phyloP scores from a whole-genome alignment of 1,284 basidiomycete species.

The Fistulinella cinereoalba region DNA sequence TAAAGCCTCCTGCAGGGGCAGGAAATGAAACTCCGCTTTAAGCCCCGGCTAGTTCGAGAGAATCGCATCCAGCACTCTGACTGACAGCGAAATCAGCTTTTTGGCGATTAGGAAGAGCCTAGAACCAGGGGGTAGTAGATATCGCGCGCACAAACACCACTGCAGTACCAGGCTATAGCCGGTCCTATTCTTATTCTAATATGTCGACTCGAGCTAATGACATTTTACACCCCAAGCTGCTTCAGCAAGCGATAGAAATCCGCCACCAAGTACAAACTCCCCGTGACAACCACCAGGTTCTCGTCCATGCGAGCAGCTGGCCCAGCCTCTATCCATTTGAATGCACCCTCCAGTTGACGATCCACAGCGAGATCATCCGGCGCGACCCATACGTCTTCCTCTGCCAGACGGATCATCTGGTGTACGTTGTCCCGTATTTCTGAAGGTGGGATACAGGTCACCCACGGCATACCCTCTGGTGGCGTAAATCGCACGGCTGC shows the following conservation, averaged over 20 bases:
- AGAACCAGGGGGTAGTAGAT: too few species aligned
- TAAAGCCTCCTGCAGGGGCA: too few species aligned
- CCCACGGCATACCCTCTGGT: constrained; percentile 92
- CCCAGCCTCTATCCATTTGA: constrained; percentile 43
- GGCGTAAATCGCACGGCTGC: constrained; percentile 64
- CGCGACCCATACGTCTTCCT: constrained; percentile 44
- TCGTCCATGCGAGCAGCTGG: constrained; percentile 9
- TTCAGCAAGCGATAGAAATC: constrained; percentile 72
- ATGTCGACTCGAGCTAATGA: too few species aligned
- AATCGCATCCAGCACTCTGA: too few species aligned
- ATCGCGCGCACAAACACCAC: too few species aligned
- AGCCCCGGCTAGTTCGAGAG: too few species aligned
- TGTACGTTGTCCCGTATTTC: constrained; percentile 47
- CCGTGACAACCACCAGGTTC: constrained; percentile 70
- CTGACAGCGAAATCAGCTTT: too few species aligned
- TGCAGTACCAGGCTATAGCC: too few species aligned
- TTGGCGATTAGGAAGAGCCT: too few species aligned
- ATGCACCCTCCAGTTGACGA: constrained; percentile 34
- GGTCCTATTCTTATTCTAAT: too few species aligned
- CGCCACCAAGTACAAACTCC: constrained; percentile 88
- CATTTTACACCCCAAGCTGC: constrained; percentile 14
- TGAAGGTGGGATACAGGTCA: constrained; percentile 55
- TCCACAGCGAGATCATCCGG: constrained; percentile 31
- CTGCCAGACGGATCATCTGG: constrained; percentile 36
- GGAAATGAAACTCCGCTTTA: too few species aligned